These are phyloP conservation scores for Prillingera fragicola DNA, from an alignment of 1,284 basidiomycete species.

Conservation along the genomic window DNA sequence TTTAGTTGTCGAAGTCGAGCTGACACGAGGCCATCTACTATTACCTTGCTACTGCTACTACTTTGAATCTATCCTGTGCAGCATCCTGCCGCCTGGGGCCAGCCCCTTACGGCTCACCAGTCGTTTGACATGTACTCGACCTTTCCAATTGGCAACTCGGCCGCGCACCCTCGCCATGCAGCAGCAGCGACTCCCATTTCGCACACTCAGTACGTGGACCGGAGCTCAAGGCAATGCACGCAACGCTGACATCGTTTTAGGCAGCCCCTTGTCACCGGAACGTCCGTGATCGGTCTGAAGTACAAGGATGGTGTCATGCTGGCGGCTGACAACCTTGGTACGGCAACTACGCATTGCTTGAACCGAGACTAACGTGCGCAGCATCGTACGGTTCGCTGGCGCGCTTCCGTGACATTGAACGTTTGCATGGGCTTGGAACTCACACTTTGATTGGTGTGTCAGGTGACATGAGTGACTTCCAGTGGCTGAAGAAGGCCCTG, in stretches of 20 bases:
- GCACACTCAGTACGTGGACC: slow-evolving; percentile 24
- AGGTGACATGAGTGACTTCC: slow-evolving; percentile 98
- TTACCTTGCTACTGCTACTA: not conserved
- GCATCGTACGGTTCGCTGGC: slow-evolving; percentile 97
- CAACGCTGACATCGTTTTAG: slow-evolving; percentile 47
- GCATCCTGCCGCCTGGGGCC: slow-evolving; percentile 47
- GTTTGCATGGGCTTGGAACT: slow-evolving; percentile 73
- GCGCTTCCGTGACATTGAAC: slow-evolving; percentile 89
- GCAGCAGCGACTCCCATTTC: slow-evolving; percentile 14
- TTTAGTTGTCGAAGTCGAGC: not conserved
- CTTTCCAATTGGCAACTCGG: slow-evolving; percentile 24
- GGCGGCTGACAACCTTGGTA: slow-evolving; percentile 96
- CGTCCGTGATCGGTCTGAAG: slow-evolving; percentile 87
- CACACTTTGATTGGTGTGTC: slow-evolving; percentile 85
- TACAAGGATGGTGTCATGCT: slow-evolving; percentile 98
- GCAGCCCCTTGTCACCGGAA: slow-evolving; percentile 94
- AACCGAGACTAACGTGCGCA: slow-evolving; percentile 45
- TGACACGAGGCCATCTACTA: not conserved
- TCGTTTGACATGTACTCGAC: slow-evolving; percentile 41
- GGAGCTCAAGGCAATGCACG: not conserved
- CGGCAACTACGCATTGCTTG: slow-evolving; percentile 4
- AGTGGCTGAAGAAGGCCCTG: slow-evolving; percentile 72
- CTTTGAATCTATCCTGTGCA: slow-evolving; percentile 9
- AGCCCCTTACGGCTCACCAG: slow-evolving; percentile 36
- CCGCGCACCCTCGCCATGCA: slow-evolving; percentile 1